Conservation (phyloP, 2,329 filamentous ascomycete species). For the Zasmidium angulare region DNA sequence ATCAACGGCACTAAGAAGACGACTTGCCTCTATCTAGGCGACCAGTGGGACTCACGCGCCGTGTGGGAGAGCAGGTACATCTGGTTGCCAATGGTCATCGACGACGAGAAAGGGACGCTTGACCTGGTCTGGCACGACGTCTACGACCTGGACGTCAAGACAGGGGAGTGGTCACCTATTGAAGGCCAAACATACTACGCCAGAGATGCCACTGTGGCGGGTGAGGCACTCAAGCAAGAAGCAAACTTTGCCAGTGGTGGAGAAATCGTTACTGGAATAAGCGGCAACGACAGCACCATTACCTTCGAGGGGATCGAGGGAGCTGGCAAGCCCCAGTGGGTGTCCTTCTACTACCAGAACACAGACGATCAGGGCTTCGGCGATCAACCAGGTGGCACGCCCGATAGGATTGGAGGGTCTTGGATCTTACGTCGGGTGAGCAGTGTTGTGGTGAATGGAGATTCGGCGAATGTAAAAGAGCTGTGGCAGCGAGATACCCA, state of each 20-base stretch:
- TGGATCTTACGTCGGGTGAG: conserved; percentile 62
- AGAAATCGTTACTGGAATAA: conserved; percentile 53
- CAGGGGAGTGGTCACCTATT: conserved; percentile 50
- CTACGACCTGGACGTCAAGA: conserved; percentile 56
- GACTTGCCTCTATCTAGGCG: conserved; percentile 61
- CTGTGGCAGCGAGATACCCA: conserved; percentile 57
- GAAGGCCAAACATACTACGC: conserved; percentile 51
- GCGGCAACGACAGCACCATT: conserved; percentile 56
- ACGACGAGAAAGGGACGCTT: conserved; percentile 53
- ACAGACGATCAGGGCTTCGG: conserved; percentile 63
- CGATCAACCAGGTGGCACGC: conserved; percentile 52
- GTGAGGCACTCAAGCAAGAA: conserved; percentile 56
- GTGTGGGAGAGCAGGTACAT: conserved; percentile 60
- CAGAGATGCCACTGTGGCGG: conserved; percentile 46
- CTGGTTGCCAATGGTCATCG: conserved; percentile 56
- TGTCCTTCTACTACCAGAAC: conserved; percentile 61
- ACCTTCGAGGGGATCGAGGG: conserved; percentile 53
- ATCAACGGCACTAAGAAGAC: conserved; percentile 41
- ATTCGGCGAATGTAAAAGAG: conserved; percentile 50
- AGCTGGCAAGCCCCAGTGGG: conserved; percentile 54
- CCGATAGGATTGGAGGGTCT: conserved; percentile 59
- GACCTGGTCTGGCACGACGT: conserved; percentile 56
- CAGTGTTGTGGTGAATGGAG: conserved; percentile 60
- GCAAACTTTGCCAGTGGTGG: conserved; percentile 53
- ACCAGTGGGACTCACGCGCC: conserved; percentile 62